Evolutionary conservation across 495 filamentous ascomycete species (phyloP), one percentile per base, ranked within the genome.

Genomic region (Penicillium cataractarum): DNA sequence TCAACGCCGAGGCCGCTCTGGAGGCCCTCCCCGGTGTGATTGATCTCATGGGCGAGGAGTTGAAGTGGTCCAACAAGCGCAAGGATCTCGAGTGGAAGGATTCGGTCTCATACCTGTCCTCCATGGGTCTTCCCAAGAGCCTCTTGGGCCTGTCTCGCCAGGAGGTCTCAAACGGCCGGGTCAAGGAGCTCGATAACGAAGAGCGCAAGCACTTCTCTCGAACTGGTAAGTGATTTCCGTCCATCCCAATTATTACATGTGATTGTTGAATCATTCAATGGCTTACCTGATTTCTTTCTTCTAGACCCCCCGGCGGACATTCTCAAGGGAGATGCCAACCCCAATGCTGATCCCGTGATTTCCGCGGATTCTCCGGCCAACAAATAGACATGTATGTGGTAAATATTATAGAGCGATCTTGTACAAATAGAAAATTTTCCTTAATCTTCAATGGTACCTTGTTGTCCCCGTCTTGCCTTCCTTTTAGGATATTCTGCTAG

Each of bases 1-100:
- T 99, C 67, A 99, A 99, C 70, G 93, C 93, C 17, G 92, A 98
- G 76, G 95, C 95, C 4, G 92, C 94, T 9, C 84, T 98, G 27
- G 95, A 99, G 79, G 90, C 92, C 1, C 81, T 98, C 54, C 95
- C 95, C 2, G 81, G 70, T 55, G 86, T 99, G 21, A 97, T 99
- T 73, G 95, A 99, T 71, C 81, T 97, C 60, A 99, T 99, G 95
- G 84, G 77, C 55, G 87, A 90, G 70, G 95, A 99, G 79, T 75
- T 98, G 61, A 83, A 87, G 48, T 99, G 95, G 95, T 87, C 88
- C 68, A 76, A 69, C 57, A 82, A 83, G 65, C 79, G 95, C 63
- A 90, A 89, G 74, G 91, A 92, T 7, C 66, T 83, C 48, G 95
- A 98, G 76, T 98, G 93, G 93, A 90, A 80, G 65, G 90, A 97